phyloP scores from a whole-genome alignment of 805 yeast species.

The Saccharomycopsis sp. region DNA sequence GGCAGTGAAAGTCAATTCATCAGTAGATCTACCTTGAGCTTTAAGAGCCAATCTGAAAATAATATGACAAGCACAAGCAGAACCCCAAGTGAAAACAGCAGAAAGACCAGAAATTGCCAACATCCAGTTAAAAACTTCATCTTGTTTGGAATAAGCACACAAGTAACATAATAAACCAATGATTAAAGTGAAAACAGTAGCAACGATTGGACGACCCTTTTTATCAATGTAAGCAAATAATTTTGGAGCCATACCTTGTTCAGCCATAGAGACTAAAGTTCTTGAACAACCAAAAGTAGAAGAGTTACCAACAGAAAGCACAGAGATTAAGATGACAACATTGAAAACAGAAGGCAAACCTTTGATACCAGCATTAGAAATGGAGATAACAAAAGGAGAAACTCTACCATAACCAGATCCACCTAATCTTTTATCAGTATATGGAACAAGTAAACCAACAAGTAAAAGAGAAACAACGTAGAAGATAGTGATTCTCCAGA shows the following conservation, averaged over 20 bases:
- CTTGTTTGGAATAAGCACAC: constrained; percentile 42
- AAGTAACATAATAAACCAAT: constrained; percentile 52
- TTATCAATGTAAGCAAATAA: constrained; percentile 51
- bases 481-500: constrained; percentile 70
- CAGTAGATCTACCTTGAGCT: constrained; percentile 55
- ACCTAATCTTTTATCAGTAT: constrained; percentile 35
- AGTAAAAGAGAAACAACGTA: constrained; percentile 49
- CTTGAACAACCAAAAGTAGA: constrained; percentile 64
- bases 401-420: constrained; percentile 50
- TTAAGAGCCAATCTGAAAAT: constrained; percentile 55
- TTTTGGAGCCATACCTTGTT: constrained; percentile 52
- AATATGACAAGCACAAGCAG: constrained; percentile 48
- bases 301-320: constrained; percentile 63
- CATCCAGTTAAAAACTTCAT: constrained; percentile 53
- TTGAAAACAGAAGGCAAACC: constrained; percentile 60
- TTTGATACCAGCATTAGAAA: constrained; percentile 48
- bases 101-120: constrained; percentile 55
- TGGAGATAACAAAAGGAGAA: constrained; percentile 73
- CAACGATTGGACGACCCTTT: constrained; percentile 56
- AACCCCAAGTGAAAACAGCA: constrained; percentile 53
- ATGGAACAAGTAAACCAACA: constrained; percentile 68
- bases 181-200: constrained; percentile 37
- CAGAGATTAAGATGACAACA: constrained; percentile 57
- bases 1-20: constrained; percentile 58
- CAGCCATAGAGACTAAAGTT: constrained; percentile 52